Evolutionary conservation across 2,329 filamentous ascomycete genomes (phyloP).

Genomic region (Cyclaneusma minus): DNA sequence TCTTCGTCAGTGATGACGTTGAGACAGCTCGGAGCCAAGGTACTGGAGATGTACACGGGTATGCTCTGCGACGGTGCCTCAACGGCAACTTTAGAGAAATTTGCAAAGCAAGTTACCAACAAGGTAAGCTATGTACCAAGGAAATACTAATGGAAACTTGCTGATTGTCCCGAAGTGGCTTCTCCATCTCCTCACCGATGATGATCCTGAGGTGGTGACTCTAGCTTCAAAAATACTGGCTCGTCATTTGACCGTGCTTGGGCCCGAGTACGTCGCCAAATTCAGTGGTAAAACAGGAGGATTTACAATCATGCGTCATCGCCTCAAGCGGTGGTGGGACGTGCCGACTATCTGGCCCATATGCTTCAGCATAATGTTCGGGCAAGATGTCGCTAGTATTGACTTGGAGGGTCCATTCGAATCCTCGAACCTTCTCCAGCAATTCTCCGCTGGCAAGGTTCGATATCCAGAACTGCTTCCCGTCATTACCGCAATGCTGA

Average conservation of each 20-base stretch:
- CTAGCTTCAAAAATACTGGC: conserved; percentile 72
- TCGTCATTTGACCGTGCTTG: conserved; percentile 69
- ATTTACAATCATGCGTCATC: conserved; percentile 69
- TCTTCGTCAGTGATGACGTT: conserved; percentile 35
- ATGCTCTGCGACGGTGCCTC: conserved; percentile 64
- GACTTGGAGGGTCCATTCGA: conserved; percentile 63
- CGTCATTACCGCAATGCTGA: conserved; percentile 74
- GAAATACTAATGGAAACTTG: conserved; percentile 3
- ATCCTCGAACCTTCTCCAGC: conserved; percentile 54
- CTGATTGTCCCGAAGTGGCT: conserved; percentile 52
- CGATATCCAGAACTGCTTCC: conserved; percentile 63
- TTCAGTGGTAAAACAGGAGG: conserved; percentile 81
- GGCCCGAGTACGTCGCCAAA: conserved; percentile 66
- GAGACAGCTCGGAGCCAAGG: conserved; percentile 55
- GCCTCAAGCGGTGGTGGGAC: conserved; percentile 80
- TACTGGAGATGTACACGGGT: conserved; percentile 63
- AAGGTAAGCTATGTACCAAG: conserved; percentile 42
- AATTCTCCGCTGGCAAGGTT: conserved; percentile 55
- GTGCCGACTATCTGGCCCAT: conserved; percentile 73
- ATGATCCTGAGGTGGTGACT: conserved; percentile 68
- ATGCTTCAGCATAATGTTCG: conserved; percentile 79
- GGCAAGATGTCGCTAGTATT: conserved; percentile 60
- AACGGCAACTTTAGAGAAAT: conserved; percentile 59
- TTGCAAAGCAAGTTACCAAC: conserved; percentile 87
- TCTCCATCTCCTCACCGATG: conserved; percentile 76